Evolutionary conservation across 306 rosid species (phyloP).

Genomic region (Styphnolobium japonicum): DNA sequence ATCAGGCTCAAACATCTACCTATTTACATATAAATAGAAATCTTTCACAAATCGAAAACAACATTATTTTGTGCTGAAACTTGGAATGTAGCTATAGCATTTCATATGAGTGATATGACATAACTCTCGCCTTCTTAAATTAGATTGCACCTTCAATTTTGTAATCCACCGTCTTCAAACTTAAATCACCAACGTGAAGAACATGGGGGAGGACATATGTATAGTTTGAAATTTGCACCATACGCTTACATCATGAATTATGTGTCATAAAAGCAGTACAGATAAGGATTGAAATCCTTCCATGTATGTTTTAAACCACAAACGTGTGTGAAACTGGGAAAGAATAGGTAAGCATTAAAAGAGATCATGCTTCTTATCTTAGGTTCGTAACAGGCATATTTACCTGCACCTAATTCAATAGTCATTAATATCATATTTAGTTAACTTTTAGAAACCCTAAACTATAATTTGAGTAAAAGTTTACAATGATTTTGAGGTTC

Average conservation of each 20-base stretch:
- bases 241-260: not conserved
- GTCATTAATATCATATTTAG: too few relatives aligned
- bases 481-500: too few relatives aligned
- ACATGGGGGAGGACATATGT: not conserved
- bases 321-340: conserved; percentile 7
- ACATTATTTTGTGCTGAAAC: not conserved
- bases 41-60: not conserved
- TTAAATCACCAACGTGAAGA: not conserved
- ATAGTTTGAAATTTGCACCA: not conserved
- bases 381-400: conserved; percentile 2
- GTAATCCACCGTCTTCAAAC: not conserved
- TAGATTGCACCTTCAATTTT: not conserved
- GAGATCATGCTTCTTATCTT: conserved; percentile 27
- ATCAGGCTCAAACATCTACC: not conserved
- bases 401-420: conserved; percentile 16
- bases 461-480: too few relatives aligned
- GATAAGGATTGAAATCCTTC: not conserved
- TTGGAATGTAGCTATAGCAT: not conserved
- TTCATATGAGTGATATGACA: not conserved
- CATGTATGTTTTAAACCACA: not conserved
- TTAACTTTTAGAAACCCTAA: too few relatives aligned
- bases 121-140: not conserved
- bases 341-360: conserved; percentile 12
- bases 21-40: not conserved
- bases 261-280: not conserved